Conservation (phyloP, 495 filamentous ascomycete genomes). For the Trichoderma erinaceum region DNA sequence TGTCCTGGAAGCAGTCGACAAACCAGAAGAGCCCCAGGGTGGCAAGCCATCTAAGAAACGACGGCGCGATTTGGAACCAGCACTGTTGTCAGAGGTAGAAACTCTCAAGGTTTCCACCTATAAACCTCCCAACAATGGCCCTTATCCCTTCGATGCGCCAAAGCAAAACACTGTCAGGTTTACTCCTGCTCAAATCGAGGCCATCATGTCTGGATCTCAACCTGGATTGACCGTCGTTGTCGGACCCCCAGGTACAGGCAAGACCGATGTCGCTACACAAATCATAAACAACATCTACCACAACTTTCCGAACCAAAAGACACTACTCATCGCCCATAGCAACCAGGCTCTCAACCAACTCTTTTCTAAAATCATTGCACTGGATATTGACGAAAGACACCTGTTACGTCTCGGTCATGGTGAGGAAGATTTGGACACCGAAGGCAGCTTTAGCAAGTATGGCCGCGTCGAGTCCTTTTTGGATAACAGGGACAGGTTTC, state of each 20-base stretch:
- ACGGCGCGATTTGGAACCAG: conserved; percentile 63
- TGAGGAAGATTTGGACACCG: conserved; percentile 85
- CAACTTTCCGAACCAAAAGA: conserved; percentile 89
- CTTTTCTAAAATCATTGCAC: conserved; percentile 93
- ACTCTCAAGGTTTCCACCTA: conserved; percentile 82
- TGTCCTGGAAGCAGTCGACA: conserved; percentile 60
- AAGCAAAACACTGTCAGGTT: conserved; percentile 81
- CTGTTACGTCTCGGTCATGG: conserved; percentile 89
- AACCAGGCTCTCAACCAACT: conserved; percentile 97
- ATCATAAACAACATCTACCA: conserved; percentile 99
- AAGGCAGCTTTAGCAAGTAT: conserved; percentile 86
- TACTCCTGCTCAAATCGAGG: conserved; percentile 85
- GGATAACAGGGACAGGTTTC: conserved; percentile 71
- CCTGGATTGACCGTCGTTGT: conserved; percentile 93
- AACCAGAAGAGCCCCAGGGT: conserved; percentile 28
- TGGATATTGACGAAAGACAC: conserved; percentile 95
- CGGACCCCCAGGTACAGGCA: conserved; percentile 92
- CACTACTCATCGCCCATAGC: conserved; percentile 89
- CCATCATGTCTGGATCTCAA: conserved; percentile 89
- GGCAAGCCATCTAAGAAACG: conserved; percentile 71
- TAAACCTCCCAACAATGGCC: conserved; percentile 82
- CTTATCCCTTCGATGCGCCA: conserved; percentile 83
- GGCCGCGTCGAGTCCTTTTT: conserved; percentile 94
- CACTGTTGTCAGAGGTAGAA: conserved; percentile 51
- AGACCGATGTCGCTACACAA: conserved; percentile 97